Evolutionary conservation across 441 rosid species (phyloP), one percentile per base, ranked within the genome.

Genomic region (Brassica hybrid): DNA sequence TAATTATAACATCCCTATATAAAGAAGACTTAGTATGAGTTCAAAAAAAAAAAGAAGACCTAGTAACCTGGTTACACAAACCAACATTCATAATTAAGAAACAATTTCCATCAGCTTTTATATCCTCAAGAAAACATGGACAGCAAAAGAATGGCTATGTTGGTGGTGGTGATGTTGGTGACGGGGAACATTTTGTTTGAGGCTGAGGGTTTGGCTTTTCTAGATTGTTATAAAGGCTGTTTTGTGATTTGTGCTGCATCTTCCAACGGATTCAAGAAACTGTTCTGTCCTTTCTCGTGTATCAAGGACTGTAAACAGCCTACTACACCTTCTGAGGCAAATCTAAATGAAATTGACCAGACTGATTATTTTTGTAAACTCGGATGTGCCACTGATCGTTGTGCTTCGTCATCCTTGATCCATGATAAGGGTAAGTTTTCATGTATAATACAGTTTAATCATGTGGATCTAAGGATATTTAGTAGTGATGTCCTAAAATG

Each of bases 121-220:
- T 54, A 54, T 13, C 17, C 14, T 38, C 19, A 48, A 72, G 18
- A 43, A 56, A 43, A 74, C 14, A 61, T 79, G 82, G 78, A 79
- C 62, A 52, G 10, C 43, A 79, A 68, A 62, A 78, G 60, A 78
- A 61, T 68, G 61, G 30, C 14, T 8, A 73, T 69, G 61, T 27
- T 79, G 4, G 21, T 69, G 65, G 41, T 60, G 43, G 23, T 34
- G 63, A 64, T 78, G 78, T 50, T 78, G 52, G 65, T 73, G 69
- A 67, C 67, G 50, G 78, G 74, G 7, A 73, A 38, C 69, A 27
- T 62, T 19, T 12, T 69, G 50, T 10, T 18, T 19, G 61, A 54
- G 60, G 14, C 78, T 54, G 54, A 68, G 11, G 82, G 78, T 48
- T 1, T 1, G 13, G 0, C 6, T 60, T 78, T 73, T 9, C 0